A percentile compares a stretch with the other conserved stretches of the same genome.
Conservation (phyloP, 306 rosid genomes). For the Vicia sativa region DNA sequence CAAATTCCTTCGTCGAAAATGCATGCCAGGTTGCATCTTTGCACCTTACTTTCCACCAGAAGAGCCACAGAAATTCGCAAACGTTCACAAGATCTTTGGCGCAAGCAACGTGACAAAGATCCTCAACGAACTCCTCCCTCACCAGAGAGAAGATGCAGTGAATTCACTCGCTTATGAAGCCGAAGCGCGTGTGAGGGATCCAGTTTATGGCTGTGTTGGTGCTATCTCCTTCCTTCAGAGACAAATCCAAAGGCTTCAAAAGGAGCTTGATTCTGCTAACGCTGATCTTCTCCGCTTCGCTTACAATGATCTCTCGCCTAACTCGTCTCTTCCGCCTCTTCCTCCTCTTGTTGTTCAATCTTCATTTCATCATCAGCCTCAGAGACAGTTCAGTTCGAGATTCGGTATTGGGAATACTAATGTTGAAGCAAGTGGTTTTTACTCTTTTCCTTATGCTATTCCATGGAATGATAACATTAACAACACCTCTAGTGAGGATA, state of each 20-base stretch:
- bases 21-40: conserved; percentile 90
- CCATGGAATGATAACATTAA: conserved; percentile 64
- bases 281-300: conserved; percentile 80
- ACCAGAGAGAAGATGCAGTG: conserved; percentile 93
- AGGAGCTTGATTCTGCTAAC: conserved; percentile 84
- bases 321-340: conserved; percentile 7
- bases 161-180: conserved; percentile 94
- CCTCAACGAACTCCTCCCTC: conserved; percentile 86
- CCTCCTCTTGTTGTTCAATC: conserved; percentile 9
- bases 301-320: conserved; percentile 52
- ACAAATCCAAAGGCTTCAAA: conserved; percentile 87
- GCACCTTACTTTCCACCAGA: conserved; percentile 98
- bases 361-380: conserved; percentile 37
- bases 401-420: conserved; percentile 43
- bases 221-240: conserved; percentile 90
- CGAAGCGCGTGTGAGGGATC: conserved; percentile 89
- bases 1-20: conserved; percentile 89
- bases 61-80: conserved; percentile 90
- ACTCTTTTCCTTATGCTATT: conserved; percentile 57
- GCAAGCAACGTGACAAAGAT: conserved; percentile 97
- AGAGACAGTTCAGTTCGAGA: conserved; percentile 37
- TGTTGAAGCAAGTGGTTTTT: conserved; percentile 35
- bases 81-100: conserved; percentile 95
- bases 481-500: conserved; percentile 30
- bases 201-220: conserved; percentile 90